Evolutionary conservation across 2,329 filamentous ascomycete species (phyloP).

Genomic region (Tolypocladium tundrense): DNA sequence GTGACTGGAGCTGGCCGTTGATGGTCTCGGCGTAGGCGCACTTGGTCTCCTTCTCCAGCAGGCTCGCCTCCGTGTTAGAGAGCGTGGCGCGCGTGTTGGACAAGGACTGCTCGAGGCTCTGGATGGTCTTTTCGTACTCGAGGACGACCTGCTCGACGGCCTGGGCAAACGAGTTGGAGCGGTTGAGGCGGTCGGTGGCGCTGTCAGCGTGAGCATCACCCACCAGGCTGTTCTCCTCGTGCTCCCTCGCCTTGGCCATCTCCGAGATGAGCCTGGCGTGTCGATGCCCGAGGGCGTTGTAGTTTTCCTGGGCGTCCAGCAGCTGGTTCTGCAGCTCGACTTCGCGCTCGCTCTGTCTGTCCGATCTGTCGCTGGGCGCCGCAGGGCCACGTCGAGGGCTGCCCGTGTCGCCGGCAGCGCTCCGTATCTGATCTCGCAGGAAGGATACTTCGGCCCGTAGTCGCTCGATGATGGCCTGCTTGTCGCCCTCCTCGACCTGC

Average conservation of each 20-base stretch:
- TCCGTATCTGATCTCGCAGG: conserved; percentile 84
- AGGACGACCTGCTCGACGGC: conserved; percentile 93
- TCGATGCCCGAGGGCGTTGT: conserved; percentile 78
- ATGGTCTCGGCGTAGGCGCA: conserved; percentile 89
- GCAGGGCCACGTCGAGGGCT: conserved; percentile 41
- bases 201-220: conserved; percentile 59
- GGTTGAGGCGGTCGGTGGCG: conserved; percentile 78
- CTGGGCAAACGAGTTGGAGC: conserved; percentile 91
- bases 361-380: conserved; percentile 57
- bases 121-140: conserved; percentile 98
- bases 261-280: conserved; percentile 95
- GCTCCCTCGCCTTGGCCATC: conserved; percentile 75
- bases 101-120: conserved; percentile 81
- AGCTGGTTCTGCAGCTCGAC: conserved; percentile 88
- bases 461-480: conserved; percentile 85
- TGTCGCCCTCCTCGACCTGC: conserved; percentile 85
- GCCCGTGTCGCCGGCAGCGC: conserved; percentile 60
- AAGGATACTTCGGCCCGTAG: conserved; percentile 91
- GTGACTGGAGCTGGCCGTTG: conserved; percentile 77
- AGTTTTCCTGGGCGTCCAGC: conserved; percentile 88
- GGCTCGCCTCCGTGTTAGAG: conserved; percentile 70
- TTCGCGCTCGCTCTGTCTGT: conserved; percentile 76
- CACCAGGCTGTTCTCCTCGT: conserved; percentile 48
- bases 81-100: conserved; percentile 79
- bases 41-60: conserved; percentile 89